Conservation (phyloP, 2,329 filamentous ascomycete genomes). For the Botrytis byssoidea region DNA sequence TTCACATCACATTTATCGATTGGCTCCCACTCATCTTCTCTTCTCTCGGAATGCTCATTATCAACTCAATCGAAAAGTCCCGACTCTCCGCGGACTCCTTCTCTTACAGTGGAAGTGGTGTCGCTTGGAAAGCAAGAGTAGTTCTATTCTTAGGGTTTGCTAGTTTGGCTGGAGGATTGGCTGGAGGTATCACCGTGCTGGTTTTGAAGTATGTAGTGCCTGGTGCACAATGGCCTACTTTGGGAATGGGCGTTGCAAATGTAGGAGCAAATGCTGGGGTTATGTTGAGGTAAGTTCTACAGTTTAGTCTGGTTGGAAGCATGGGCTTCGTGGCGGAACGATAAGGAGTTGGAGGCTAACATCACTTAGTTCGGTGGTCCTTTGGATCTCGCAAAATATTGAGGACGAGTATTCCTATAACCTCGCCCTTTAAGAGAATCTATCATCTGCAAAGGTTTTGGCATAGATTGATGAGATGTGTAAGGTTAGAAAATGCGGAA, state of each 20-base stretch:
- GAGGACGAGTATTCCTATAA: constrained; percentile 71
- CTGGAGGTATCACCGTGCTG: constrained; percentile 66
- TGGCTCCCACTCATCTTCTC: constrained; percentile 69
- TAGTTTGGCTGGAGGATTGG: constrained; percentile 64
- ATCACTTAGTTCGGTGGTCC: constrained; percentile 55
- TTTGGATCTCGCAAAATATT: constrained; percentile 71
- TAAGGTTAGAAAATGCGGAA: not conserved
- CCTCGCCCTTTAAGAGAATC: constrained; percentile 50
- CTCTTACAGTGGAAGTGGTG: constrained; percentile 59
- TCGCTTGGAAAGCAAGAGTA: constrained; percentile 67
- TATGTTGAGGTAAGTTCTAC: constrained; percentile 52
- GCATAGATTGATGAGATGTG: not conserved
- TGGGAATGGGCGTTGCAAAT: constrained; percentile 65
- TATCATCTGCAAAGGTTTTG: not conserved
- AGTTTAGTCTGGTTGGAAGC: not conserved
- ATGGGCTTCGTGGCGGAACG: not conserved
- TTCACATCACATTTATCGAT: constrained; percentile 66
- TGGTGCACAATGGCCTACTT: constrained; percentile 56
- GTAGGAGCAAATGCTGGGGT: constrained; percentile 64
- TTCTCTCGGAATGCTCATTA: constrained; percentile 67
- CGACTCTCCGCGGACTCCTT: constrained; percentile 63
- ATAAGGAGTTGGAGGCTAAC: constrained; percentile 24
- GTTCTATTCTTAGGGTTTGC: constrained; percentile 68
- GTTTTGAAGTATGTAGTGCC: constrained; percentile 64
- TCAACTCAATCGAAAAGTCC: constrained; percentile 68